Conservation (phyloP, 306 rosid genomes). For the Cucurbita moschata region DNA sequence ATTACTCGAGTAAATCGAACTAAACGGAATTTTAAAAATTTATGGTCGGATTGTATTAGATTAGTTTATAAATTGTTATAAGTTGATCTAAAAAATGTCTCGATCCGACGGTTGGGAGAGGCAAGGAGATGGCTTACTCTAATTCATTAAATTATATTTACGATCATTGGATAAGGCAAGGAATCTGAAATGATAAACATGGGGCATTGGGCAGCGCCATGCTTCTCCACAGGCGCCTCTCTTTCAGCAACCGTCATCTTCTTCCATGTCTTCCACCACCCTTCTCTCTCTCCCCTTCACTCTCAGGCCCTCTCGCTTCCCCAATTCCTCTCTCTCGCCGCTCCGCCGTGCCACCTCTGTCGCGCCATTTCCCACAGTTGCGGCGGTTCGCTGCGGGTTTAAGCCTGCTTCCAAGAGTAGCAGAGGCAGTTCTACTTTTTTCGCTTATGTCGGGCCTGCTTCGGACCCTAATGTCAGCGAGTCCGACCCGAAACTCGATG, state of each 20-base stretch:
- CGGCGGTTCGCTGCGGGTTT: neutral
- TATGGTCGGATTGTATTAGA: too few species aligned
- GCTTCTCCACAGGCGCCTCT: neutral
- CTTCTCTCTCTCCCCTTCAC: slow-evolving; percentile 13
- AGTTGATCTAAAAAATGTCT: too few species aligned
- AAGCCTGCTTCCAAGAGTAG: neutral
- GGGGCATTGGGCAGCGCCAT: too few species aligned
- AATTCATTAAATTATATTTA: too few species aligned
- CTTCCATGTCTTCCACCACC: slow-evolving; percentile 29
- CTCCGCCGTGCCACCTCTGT: slow-evolving; percentile 5
- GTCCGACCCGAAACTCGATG: slow-evolving; percentile 25
- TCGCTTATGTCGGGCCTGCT: slow-evolving; percentile 66
- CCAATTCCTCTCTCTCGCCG: slow-evolving; percentile 4
- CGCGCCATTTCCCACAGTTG: slow-evolving; percentile 11
- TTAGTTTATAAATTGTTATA: too few species aligned
- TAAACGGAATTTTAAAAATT: too few species aligned
- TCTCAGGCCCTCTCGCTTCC: slow-evolving; percentile 8
- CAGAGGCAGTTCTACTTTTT: neutral
- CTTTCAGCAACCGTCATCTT: neutral
- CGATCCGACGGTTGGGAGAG: too few species aligned
- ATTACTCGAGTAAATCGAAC: too few species aligned
- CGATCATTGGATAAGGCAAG: too few species aligned
- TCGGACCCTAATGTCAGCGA: slow-evolving; percentile 55
- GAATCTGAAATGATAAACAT: too few species aligned
- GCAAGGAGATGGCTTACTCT: too few species aligned